Conservation (phyloP, 2,329 filamentous ascomycete species). For the Penicillium sp. region DNA sequence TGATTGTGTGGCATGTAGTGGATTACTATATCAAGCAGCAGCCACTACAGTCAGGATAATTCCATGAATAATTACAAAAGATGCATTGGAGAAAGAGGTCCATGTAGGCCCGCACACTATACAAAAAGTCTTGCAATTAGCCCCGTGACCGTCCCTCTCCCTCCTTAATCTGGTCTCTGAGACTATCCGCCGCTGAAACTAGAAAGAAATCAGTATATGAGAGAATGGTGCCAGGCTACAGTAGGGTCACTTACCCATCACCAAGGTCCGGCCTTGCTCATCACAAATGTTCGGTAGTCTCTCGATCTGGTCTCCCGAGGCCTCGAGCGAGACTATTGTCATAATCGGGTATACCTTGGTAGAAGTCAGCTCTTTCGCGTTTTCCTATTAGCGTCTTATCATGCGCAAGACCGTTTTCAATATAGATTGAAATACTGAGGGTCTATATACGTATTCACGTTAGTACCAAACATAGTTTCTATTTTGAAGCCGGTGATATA, state of each 20-base stretch:
- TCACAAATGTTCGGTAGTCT: constrained; percentile 23
- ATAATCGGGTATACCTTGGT: constrained; percentile 26
- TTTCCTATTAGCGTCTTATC: constrained; percentile 23
- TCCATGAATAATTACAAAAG: too few species aligned
- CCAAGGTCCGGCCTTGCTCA: constrained; percentile 22
- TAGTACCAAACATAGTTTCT: constrained; percentile 9
- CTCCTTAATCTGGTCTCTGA: too few species aligned
- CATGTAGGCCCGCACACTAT: too few species aligned
- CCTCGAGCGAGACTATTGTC: constrained; percentile 25
- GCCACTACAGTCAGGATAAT: too few species aligned
- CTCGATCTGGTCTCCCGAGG: constrained; percentile 25
- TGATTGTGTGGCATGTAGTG: too few species aligned
- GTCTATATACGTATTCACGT: constrained; percentile 25
- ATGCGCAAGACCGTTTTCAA: constrained; percentile 20
- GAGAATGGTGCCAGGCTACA: too few species aligned
- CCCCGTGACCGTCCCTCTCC: too few species aligned
- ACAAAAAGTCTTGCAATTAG: too few species aligned
- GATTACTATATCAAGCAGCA: too few species aligned
- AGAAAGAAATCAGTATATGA: too few species aligned
- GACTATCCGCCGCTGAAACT: too few species aligned
- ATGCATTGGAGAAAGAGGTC: too few species aligned
- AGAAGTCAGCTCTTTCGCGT: constrained; percentile 26
- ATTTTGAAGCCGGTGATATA: constrained; percentile 15
- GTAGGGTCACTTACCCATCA: not conserved
- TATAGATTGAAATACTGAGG: constrained; percentile 31